These are phyloP conservation scores for Agapanthus africanus DNA, from an alignment of 106 monocot genomes.

Conservation along the genomic window DNA sequence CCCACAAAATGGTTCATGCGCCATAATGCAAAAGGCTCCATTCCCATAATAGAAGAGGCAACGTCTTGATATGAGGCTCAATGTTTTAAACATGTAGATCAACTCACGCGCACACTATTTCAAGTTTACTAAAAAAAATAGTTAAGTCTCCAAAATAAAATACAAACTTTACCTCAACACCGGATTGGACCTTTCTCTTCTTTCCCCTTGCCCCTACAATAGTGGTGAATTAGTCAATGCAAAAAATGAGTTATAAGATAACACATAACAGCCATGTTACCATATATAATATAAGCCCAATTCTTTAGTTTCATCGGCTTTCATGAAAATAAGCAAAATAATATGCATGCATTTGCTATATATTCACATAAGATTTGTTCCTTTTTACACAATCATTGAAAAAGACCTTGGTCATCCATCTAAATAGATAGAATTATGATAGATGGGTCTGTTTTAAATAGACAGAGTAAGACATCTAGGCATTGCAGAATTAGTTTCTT, in stretches of 20 bases:
- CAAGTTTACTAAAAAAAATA: too few species aligned
- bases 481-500: neutral
- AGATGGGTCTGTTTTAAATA: too few species aligned
- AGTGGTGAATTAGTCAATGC: neutral
- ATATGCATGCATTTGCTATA: neutral
- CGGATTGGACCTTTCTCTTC: constrained; percentile 55
- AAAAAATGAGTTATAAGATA: neutral
- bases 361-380: neutral
- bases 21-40: neutral
- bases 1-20: neutral
- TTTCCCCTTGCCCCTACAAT: constrained; percentile 35
- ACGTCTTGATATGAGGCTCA: neutral
- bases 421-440: neutral
- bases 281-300: neutral
- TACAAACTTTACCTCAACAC: constrained; percentile 42
- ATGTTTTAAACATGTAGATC: neutral
- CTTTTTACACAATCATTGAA: neutral
- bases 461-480: neutral
- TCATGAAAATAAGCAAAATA: neutral
- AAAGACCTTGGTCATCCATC: neutral
- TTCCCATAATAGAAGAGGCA: neutral
- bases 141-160: too few species aligned
- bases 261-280: neutral
- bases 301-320: neutral
- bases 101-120: neutral